A percentile compares a stretch with the other conserved stretches of the same genome.
Conservation (phyloP, 2,329 filamentous ascomycete species). For the Ilyonectria sp. region DNA sequence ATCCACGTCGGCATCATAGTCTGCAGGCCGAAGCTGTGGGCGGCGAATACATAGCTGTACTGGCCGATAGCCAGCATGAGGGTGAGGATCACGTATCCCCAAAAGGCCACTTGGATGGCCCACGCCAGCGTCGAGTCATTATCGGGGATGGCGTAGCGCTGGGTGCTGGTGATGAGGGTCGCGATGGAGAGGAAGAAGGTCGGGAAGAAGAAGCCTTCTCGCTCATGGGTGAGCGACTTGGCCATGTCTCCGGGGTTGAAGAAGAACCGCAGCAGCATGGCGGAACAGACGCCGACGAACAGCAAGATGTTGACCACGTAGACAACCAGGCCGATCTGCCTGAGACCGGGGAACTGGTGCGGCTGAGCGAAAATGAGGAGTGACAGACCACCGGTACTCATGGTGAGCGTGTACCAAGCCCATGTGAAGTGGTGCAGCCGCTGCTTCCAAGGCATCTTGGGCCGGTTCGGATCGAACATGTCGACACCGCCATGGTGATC, state of each 20-base stretch:
- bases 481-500: constrained; percentile 8
- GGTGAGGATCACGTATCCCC: constrained; percentile 75
- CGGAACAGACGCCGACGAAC: constrained; percentile 68
- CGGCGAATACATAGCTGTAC: constrained; percentile 77
- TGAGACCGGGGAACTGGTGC: constrained; percentile 74
- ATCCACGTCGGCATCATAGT: constrained; percentile 83
- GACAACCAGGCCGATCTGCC: constrained; percentile 74
- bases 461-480: constrained; percentile 37
- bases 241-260: constrained; percentile 68
- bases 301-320: constrained; percentile 78
- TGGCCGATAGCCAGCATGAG: constrained; percentile 74
- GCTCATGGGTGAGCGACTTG: constrained; percentile 72
- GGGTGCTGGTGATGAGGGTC: constrained; percentile 76
- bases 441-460: constrained; percentile 57
- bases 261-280: constrained; percentile 73
- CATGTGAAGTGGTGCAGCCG: constrained; percentile 74
- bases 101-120: constrained; percentile 76
- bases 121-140: constrained; percentile 68
- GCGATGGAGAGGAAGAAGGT: constrained; percentile 79
- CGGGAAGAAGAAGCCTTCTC: constrained; percentile 80
- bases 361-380: constrained; percentile 76
- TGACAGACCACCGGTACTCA: constrained; percentile 81
- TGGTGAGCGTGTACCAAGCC: constrained; percentile 83
- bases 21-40: constrained; percentile 70
- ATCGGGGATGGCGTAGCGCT: constrained; percentile 74